Evolutionary conservation across 805 yeast genomes (phyloP), one percentile per base, ranked within the genome.

Genomic region (Candida taoyuanica): DNA sequence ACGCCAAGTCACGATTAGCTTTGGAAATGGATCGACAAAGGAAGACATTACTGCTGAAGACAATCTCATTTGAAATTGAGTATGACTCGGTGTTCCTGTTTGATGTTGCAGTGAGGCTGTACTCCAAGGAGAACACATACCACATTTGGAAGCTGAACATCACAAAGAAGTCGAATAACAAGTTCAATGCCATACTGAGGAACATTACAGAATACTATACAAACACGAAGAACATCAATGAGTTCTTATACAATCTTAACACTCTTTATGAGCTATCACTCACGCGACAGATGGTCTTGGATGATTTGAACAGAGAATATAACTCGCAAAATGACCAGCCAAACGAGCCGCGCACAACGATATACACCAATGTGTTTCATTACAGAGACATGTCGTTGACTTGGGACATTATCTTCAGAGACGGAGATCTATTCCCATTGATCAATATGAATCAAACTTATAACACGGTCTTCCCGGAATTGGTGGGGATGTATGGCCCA

Each of bases 221-320:
- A 1, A 7, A 28, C n/a, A 33, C 44, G 2, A 49, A 43, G 19
- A 50, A 55, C 35, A 37, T 53, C 37, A 53, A 53, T 35, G 43
- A 29, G 25, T 48, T 55, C 14, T 24, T 55, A 4, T 39, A 32
- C 19, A 34, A 43, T 3, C 5, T 55, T 11, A 52, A 55, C 33
- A 29, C 43, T 2, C 33, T 53, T 13, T 43, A 50, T 33, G 44
- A 35, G 18, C 29, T 42, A 5, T 13, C 48, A 9, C 29, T 38
- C 13, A 33, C 37, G 2, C 35, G 58, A 8, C 46, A 44, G 8
- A 25, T 14, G 11, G 32, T 36, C 1, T 25, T 47, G 7, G 26
- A 39, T 23, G 45, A 37, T 26, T 27, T 47, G 11, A 21, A 34
- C n/a, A 9, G 19, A 15, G 36, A 39, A 29, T 36, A 24, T 16